Base-by-base conservation (phyloP, 2,329 filamentous ascomycete genomes). In the Curvularia spicifera region DNA sequence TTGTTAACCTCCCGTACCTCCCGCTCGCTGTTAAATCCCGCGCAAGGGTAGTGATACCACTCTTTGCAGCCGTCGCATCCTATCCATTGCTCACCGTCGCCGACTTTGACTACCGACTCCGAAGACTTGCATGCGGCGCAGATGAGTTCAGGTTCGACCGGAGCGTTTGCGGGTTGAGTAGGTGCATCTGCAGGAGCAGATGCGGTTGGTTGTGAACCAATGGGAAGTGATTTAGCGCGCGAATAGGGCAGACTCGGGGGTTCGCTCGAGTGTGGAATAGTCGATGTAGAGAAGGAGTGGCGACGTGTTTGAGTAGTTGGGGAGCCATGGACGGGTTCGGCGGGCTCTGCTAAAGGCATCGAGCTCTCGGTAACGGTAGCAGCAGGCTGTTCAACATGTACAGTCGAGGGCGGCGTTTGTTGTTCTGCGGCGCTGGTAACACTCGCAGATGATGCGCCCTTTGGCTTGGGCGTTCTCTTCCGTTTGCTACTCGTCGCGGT, bases 1-100 rank as follows among this genome's bases (percentile, higher is more conserved):
- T 89, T 89, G 77, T 89, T 87, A 44, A 90, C 85, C 52, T 85
- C 85, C 55, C 85, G 83, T 33, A 88, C 84, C 69, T 89, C 86
- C 26, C 84, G 80, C 63, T 86, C 85, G 65, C 82, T 87, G 70
- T 84, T 85, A 74, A 89, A 88, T 3, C 86, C 87, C 49, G 87
- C 87, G 71, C 87, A 90, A 52, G 85, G 82, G 59, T 86, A 86
- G 75, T 90, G 87, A 68, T 86, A 89, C 87, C 87, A 90, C 56
- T 81, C 81, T 69, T 88, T 87, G 76, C 87, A 90, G 26, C 85
- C 87, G 72, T 89, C 87, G 70, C 87, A 90, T 42, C 83, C 84
- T 60, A 90, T 87, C 87, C 87, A 90, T 53, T 84, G 81, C 62
- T 88, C 84, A 57, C 81, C 79, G 52, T 86, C 84, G 10, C 78